A percentile compares a stretch with the other conserved stretches of the same genome.
These are phyloP conservation scores for Aureobasidium lini DNA, from an alignment of 2,329 filamentous ascomycete species.

Conservation along the genomic window DNA sequence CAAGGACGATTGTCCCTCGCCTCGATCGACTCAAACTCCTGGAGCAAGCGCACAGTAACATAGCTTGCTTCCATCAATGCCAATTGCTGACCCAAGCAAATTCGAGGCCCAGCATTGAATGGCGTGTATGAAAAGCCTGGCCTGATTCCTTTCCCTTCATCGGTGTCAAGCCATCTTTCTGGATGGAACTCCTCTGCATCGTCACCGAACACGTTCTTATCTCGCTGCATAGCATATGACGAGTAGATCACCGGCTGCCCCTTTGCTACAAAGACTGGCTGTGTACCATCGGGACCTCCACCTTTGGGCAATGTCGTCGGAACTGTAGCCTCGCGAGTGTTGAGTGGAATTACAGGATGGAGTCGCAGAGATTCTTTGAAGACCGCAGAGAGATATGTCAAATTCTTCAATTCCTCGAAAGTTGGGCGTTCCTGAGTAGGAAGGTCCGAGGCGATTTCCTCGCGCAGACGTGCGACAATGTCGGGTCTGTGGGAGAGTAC, in stretches of 20 bases:
- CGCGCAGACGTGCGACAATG: constrained; percentile 24
- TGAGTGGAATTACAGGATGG: constrained; percentile 73
- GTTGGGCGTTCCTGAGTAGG: constrained; percentile 35
- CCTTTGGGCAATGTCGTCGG: constrained; percentile 69
- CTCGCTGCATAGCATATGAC: constrained; percentile 65
- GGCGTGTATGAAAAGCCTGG: constrained; percentile 32
- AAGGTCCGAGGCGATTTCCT: constrained; percentile 23
- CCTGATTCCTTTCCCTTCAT: constrained; percentile 25
- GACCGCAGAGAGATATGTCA: constrained; percentile 45
- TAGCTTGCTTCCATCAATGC: constrained; percentile 71
- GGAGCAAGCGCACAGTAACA: constrained; percentile 63
- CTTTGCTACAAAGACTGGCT: constrained; percentile 59
- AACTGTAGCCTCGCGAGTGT: constrained; percentile 62
- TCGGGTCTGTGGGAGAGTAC: constrained; percentile 25
- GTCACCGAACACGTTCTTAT: constrained; percentile 42
- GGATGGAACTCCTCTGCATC: constrained; percentile 37
- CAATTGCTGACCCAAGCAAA: constrained; percentile 55
- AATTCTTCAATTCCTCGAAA: constrained; percentile 28
- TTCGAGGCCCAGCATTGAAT: constrained; percentile 31
- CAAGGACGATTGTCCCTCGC: constrained; percentile 5
- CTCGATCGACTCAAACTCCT: constrained; percentile 52
- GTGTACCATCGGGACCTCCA: constrained; percentile 43
- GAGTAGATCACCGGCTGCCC: constrained; percentile 60
- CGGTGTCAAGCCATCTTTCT: constrained; percentile 31
- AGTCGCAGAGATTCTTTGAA: constrained; percentile 72